These are phyloP conservation scores for Batrachochytrium dendrobatidis DNA, from an alignment of 371 early-diverging fungal species.

Conservation along the genomic window DNA sequence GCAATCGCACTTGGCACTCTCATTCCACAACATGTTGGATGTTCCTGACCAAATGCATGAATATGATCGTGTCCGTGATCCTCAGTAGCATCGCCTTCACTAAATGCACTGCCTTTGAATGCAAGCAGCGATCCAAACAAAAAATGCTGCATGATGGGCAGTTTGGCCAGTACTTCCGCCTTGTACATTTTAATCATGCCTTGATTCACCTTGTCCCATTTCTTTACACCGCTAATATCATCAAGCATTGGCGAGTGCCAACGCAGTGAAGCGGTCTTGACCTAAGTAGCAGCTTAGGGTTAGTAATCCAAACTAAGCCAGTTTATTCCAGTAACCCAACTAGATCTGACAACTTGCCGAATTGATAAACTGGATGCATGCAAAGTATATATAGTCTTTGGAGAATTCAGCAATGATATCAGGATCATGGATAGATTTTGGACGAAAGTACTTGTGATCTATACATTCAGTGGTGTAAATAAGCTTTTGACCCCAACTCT, in stretches of 20 bases:
- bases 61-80: constrained; percentile 58
- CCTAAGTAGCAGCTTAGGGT: constrained; percentile 35
- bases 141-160: constrained; percentile 99
- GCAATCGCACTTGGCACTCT: constrained; percentile 91
- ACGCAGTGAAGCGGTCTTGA: constrained; percentile 37
- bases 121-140: constrained; percentile 68
- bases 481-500: background rate
- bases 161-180: constrained; percentile 89
- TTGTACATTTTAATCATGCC: constrained; percentile 97
- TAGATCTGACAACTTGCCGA: constrained; percentile 22
- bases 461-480: background rate
- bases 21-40: constrained; percentile 91
- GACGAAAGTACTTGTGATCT: constrained; percentile 44
- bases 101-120: constrained; percentile 25
- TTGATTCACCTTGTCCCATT: constrained; percentile 87
- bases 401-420: constrained; percentile 81
- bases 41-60: constrained; percentile 88
- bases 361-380: constrained; percentile 83
- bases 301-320: background rate
- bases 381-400: constrained; percentile 90
- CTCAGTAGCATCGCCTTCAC: constrained; percentile 42
- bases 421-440: constrained; percentile 81
- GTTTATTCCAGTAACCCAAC: too few species aligned
- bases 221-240: constrained; percentile 89
- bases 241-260: constrained; percentile 96